These are phyloP conservation scores for Odontarrhena argentea DNA, from an alignment of 345 rosid genomes.

Conservation along the genomic window DNA sequence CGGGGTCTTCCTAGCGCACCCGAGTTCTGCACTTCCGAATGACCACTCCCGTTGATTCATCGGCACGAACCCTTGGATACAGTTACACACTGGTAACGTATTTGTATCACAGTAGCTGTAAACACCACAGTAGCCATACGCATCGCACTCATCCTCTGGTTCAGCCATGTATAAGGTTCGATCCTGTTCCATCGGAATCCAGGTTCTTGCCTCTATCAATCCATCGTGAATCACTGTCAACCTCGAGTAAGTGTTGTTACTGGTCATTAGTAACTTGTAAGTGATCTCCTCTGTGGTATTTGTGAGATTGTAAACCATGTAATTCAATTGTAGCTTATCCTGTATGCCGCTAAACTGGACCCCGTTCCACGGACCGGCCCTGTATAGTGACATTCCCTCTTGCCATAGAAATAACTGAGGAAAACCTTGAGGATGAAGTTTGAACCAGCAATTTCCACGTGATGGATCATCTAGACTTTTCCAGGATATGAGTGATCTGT, in stretches of 20 bases:
- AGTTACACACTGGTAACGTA: slow-evolving; percentile 63
- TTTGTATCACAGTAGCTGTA: slow-evolving; percentile 66
- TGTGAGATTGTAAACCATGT: slow-evolving; percentile 46
- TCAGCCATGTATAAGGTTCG: no score
- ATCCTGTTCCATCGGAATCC: slow-evolving; percentile 50
- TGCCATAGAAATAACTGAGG: slow-evolving; percentile 54
- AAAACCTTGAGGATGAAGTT: slow-evolving; percentile 52
- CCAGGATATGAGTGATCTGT: slow-evolving; percentile 61
- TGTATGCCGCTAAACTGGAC: slow-evolving; percentile 63
- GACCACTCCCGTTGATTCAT: slow-evolving; percentile 23
- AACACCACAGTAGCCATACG: slow-evolving; percentile 61
- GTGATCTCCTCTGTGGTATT: slow-evolving; percentile 42
- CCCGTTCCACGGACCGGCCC: slow-evolving; percentile 84
- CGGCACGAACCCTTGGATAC: slow-evolving; percentile 64
- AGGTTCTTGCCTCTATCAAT: no score
- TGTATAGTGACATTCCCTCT: background rate
- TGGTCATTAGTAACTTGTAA: slow-evolving; percentile 43
- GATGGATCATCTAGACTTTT: slow-evolving; percentile 55
- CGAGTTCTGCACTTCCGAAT: slow-evolving; percentile 4
- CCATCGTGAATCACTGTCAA: slow-evolving; percentile 43
- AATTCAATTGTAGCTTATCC: slow-evolving; percentile 53
- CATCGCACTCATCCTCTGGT: no score
- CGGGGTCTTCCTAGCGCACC: slow-evolving; percentile 57
- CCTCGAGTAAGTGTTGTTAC: slow-evolving; percentile 43
- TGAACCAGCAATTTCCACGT: slow-evolving; percentile 54